phyloP scores from a whole-genome alignment of 2,329 filamentous ascomycete genomes.

The Paecilomyces variotii region DNA sequence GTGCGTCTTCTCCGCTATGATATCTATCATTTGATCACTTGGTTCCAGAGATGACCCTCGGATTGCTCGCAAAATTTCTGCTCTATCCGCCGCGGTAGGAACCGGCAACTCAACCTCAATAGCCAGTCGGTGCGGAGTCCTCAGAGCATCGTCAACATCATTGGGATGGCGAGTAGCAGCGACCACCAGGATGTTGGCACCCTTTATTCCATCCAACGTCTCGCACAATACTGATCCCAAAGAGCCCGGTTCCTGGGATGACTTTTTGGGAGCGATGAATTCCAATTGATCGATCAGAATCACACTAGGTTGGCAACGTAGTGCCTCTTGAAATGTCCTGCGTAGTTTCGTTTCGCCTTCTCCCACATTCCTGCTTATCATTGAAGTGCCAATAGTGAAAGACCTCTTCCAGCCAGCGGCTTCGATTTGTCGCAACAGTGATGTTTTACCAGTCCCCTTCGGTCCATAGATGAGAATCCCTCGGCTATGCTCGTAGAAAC shows the following conservation, averaged over 20 bases:
- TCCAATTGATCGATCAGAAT: slow-evolving; percentile 74
- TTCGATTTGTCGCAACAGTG: slow-evolving; percentile 61
- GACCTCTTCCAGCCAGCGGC: slow-evolving; percentile 63
- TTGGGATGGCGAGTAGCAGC: slow-evolving; percentile 66
- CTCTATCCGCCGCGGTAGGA: slow-evolving; percentile 62
- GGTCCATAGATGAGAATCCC: slow-evolving; percentile 72
- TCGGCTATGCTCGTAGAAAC: slow-evolving; percentile 38
- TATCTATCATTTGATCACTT: slow-evolving; percentile 46
- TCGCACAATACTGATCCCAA: slow-evolving; percentile 34
- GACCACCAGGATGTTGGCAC: slow-evolving; percentile 60
- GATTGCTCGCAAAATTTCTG: slow-evolving; percentile 64
- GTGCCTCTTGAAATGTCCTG: slow-evolving; percentile 62
- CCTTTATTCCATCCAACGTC: slow-evolving; percentile 29
- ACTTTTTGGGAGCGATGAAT: slow-evolving; percentile 53
- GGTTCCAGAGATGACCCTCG: slow-evolving; percentile 40
- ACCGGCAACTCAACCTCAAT: slow-evolving; percentile 66
- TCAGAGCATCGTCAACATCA: slow-evolving; percentile 63
- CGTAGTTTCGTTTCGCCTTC: slow-evolving; percentile 50
- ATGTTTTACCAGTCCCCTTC: slow-evolving; percentile 75
- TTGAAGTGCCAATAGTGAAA: slow-evolving; percentile 38
- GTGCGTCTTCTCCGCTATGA: slow-evolving; percentile 68
- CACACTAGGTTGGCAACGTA: slow-evolving; percentile 62
- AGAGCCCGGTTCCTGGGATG: slow-evolving; percentile 38
- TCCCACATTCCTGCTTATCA: slow-evolving; percentile 27
- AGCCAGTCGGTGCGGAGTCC: slow-evolving; percentile 56